phyloP scores from a whole-genome alignment of 306 rosid genomes.

The Quercus alba region DNA sequence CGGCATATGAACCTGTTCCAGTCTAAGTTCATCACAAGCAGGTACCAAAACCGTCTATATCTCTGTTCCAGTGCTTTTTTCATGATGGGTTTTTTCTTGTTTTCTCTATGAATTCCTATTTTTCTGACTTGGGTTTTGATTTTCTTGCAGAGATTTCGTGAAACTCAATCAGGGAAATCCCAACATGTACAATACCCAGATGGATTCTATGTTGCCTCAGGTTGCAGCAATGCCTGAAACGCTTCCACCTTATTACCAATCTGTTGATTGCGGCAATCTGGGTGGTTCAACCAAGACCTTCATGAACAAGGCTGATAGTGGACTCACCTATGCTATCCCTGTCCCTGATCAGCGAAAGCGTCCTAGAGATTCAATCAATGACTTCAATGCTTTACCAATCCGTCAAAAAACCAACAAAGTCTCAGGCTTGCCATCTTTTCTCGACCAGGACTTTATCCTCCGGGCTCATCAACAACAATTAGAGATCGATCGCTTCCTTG shows the following conservation, averaged over 20 bases:
- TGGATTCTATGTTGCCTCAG: constrained; percentile 36
- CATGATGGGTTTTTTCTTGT: background rate
- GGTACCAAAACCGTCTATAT: constrained; percentile 19
- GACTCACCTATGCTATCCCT: constrained; percentile 43
- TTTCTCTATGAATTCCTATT: background rate
- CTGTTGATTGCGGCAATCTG: constrained; percentile 32
- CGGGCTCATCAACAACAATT: constrained; percentile 39
- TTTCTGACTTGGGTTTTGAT: background rate
- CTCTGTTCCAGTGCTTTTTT: too few relatives aligned
- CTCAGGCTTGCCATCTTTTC: constrained; percentile 15
- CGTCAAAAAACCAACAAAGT: constrained; percentile 11
- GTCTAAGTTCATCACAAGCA: constrained; percentile 47
- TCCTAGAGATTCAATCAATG: constrained; percentile 21
- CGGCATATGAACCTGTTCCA: constrained; percentile 50
- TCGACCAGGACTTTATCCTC: constrained; percentile 19
- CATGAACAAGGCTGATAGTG: constrained; percentile 58
- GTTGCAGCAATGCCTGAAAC: constrained; percentile 37
- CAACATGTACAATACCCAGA: constrained; percentile 20
- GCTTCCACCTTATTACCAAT: constrained; percentile 33
- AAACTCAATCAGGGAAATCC: constrained; percentile 18
- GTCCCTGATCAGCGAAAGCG: constrained; percentile 37
- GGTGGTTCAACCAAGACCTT: constrained; percentile 16
- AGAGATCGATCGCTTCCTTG: constrained; percentile 39
- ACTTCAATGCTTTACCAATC: constrained; percentile 4
- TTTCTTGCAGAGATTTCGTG: constrained; percentile 45